A percentile compares a stretch with the other conserved stretches of the same genome.
Conservation (phyloP, 805 yeast genomes). For the Candida silvatica region DNA sequence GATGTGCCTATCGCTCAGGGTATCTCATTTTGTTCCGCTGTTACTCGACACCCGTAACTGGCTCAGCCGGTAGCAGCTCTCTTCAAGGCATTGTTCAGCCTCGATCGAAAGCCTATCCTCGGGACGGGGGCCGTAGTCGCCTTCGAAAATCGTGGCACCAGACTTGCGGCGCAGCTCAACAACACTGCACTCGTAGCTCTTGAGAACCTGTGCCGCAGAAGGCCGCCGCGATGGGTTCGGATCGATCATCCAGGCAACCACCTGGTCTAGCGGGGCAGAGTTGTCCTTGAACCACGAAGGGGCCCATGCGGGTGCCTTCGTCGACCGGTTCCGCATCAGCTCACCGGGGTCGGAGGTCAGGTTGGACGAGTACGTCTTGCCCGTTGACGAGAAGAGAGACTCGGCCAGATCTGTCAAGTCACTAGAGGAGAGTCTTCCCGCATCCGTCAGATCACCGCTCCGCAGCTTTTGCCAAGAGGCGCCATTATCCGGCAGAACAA, state of each 20-base stretch:
- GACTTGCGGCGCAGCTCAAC: constrained; percentile 79
- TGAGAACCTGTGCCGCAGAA: constrained; percentile 64
- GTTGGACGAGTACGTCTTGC: constrained; percentile 12
- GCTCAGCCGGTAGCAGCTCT: constrained; percentile 6
- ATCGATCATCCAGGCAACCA: constrained; percentile 83
- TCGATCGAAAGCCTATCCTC: constrained; percentile 25
- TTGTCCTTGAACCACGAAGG: constrained; percentile 77
- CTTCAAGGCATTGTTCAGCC: constrained; percentile 10
- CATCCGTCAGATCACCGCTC: constrained; percentile 92
- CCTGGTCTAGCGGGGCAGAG: constrained; percentile 59
- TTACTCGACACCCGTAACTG: constrained; percentile 3
- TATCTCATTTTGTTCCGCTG: no score
- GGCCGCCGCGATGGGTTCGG: constrained; percentile 81
- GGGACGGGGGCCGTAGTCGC: constrained; percentile 78
- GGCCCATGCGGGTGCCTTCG: constrained; percentile 59
- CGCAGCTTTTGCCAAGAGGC: constrained; percentile 93
- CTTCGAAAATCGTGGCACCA: constrained; percentile 93
- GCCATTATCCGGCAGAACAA: constrained; percentile 91
- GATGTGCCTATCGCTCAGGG: no score
- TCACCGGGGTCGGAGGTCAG: constrained; percentile 12
- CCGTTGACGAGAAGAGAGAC: constrained; percentile 12
- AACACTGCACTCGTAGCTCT: constrained; percentile 60
- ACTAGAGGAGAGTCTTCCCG: constrained; percentile 75
- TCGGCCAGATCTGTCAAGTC: constrained; percentile 36
- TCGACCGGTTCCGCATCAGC: constrained; percentile 13